Percentiles rank a stretch among this genome's conserved stretches.
These are phyloP conservation scores for Aquilaria sinensis DNA, from an alignment of 345 rosid species.

Conservation along the genomic window DNA sequence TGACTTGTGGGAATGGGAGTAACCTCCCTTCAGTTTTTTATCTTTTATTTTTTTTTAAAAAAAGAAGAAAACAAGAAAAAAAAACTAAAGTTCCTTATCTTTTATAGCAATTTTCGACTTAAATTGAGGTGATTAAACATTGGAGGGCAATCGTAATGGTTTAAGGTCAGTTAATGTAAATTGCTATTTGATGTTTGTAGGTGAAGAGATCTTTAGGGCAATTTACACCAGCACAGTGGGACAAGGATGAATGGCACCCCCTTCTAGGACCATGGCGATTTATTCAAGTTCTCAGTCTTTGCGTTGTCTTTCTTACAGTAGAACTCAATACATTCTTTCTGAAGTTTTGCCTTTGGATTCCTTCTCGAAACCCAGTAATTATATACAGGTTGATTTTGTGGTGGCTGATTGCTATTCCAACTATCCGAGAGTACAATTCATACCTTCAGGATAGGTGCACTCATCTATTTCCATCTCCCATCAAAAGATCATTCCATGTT, in stretches of 20 bases:
- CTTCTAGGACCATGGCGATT: conserved; percentile 97
- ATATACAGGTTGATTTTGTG: conserved; percentile 86
- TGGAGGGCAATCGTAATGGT: neutral
- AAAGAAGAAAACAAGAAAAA: too few species aligned
- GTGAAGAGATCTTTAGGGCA: conserved; percentile 87
- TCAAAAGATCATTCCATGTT: neutral
- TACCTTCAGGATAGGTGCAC: conserved; percentile 87
- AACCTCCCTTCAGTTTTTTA: neutral
- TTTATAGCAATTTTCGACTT: neutral
- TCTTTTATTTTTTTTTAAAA: too few species aligned
- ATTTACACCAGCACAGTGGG: conserved; percentile 99
- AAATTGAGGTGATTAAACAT: neutral
- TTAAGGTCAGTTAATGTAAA: neutral
- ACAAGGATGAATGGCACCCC: conserved; percentile 98
- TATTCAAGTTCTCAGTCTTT: conserved; percentile 86
- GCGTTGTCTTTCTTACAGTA: conserved; percentile 77
- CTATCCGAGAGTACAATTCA: conserved; percentile 92
- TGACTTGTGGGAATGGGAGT: neutral
- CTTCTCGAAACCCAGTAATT: conserved; percentile 90
- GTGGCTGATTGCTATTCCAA: conserved; percentile 98
- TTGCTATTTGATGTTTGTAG: conserved; percentile 28
- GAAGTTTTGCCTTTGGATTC: conserved; percentile 95
- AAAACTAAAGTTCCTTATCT: neutral
- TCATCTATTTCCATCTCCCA: conserved; percentile 7
- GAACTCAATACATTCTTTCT: conserved; percentile 98